Percentiles rank a stretch among this genome's conserved stretches.
Conservation (phyloP, 306 rosid genomes). For the Citrullus mucosospermus region DNA sequence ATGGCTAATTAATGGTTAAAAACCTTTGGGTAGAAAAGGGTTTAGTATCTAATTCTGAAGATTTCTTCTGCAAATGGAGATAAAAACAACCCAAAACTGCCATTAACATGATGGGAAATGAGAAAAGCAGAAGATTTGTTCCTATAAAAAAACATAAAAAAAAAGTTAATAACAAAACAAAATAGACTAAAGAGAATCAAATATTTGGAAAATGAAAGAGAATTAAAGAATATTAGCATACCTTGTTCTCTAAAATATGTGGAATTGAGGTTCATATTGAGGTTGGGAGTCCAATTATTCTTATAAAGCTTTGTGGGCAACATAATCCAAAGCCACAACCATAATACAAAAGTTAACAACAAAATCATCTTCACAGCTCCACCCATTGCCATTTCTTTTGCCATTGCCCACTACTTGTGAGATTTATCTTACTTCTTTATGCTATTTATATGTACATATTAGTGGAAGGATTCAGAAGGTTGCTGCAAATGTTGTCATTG, state of each 20-base stretch:
- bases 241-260: slow-evolving; percentile 10
- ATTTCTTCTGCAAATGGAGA: slow-evolving; percentile 6
- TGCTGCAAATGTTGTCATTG: not conserved
- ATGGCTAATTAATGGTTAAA: not conserved
- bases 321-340: slow-evolving; percentile 7
- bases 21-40: slow-evolving; percentile 5
- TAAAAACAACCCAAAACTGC: slow-evolving; percentile 9
- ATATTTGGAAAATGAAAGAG: not conserved
- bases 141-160: not conserved
- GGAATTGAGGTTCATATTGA: slow-evolving; percentile 2
- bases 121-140: slow-evolving; percentile 10
- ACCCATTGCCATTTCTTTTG: not conserved
- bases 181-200: not conserved
- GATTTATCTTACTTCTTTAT: not conserved
- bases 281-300: not conserved
- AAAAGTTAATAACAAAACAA: not conserved
- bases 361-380: not conserved
- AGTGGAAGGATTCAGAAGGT: not conserved
- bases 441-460: not conserved
- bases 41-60: not conserved
- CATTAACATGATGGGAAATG: slow-evolving; percentile 11
- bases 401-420: not conserved
- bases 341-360: not conserved
- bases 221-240: not conserved
- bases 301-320: slow-evolving; percentile 10